Evolutionary conservation across 495 filamentous ascomycete genomes (phyloP).

Genomic region (Cercophora sp.): DNA sequence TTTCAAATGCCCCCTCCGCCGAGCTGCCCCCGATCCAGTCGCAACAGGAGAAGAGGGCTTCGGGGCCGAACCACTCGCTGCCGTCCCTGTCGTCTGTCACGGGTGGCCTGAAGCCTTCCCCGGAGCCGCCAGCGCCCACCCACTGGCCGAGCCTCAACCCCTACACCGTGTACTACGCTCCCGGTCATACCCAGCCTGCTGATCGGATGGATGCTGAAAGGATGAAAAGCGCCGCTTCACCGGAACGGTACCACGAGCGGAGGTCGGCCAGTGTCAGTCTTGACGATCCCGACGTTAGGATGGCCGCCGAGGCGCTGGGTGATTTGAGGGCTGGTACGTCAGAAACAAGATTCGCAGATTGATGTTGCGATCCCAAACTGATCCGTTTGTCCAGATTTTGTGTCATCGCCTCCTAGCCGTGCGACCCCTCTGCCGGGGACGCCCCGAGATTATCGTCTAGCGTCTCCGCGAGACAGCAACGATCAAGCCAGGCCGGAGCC

Average conservation of each 20-base stretch:
- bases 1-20: constrained; percentile 30
- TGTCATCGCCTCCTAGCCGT: constrained; percentile 51
- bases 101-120: constrained; percentile 28
- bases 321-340: constrained; percentile 75
- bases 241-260: constrained; percentile 34
- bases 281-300: constrained; percentile 76
- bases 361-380: constrained; percentile 17
- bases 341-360: neutral
- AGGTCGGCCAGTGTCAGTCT: constrained; percentile 59
- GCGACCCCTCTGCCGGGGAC: constrained; percentile 29
- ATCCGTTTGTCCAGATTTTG: constrained; percentile 42
- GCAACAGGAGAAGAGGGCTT: constrained; percentile 14
- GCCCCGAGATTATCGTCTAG: constrained; percentile 14
- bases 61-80: constrained; percentile 20
- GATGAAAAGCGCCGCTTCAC: constrained; percentile 36
- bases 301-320: constrained; percentile 81
- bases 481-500: constrained; percentile 56
- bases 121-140: constrained; percentile 17
- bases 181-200: constrained; percentile 34
- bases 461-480: constrained; percentile 23
- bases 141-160: constrained; percentile 54
- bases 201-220: constrained; percentile 34
- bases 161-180: constrained; percentile 49
- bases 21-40: constrained; percentile 43
- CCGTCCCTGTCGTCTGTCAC: constrained; percentile 44